These are phyloP conservation scores for Teunomyces pallodes DNA, from an alignment of 805 yeast genomes.

Conservation along the genomic window DNA sequence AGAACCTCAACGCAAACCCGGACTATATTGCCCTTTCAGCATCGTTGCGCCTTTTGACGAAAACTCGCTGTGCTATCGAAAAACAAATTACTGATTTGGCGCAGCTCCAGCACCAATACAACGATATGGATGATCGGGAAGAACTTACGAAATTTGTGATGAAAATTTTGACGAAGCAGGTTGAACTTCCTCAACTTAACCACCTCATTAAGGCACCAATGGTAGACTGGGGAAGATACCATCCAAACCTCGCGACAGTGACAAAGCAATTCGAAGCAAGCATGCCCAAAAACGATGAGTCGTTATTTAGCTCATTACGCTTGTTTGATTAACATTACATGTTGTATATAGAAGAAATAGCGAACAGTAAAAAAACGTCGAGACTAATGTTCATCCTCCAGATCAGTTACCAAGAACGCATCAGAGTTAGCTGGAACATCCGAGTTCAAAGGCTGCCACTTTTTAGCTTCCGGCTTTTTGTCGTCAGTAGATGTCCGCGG, in stretches of 20 bases:
- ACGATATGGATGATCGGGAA: slow-evolving; percentile 14
- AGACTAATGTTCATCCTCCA: slow-evolving; percentile 37
- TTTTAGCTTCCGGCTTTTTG: slow-evolving; percentile 11
- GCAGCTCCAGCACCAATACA: slow-evolving; percentile 21
- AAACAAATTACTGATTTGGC: slow-evolving; percentile 32
- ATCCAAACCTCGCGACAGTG: slow-evolving; percentile 25
- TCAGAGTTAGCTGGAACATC: slow-evolving; percentile 41
- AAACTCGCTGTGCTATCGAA: slow-evolving; percentile 21
- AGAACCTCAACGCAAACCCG: slow-evolving; percentile 25
- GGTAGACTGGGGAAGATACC: slow-evolving; percentile 39
- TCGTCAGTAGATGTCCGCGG: slow-evolving; percentile 3
- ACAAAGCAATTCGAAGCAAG: slow-evolving; percentile 14
- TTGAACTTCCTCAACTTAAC: slow-evolving; percentile 34
- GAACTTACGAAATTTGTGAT: slow-evolving; percentile 32
- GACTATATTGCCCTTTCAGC: slow-evolving; percentile 38
- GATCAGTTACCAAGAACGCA: slow-evolving; percentile 44
- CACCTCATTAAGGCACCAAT: slow-evolving; percentile 32
- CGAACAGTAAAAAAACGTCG: neutral
- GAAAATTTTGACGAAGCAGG: slow-evolving; percentile 31
- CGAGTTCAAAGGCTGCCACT: slow-evolving; percentile 39
- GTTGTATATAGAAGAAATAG: slow-evolving; percentile 5
- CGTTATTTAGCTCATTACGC: slow-evolving; percentile 24
- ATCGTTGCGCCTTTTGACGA: slow-evolving; percentile 27
- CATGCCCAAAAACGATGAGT: slow-evolving; percentile 5
- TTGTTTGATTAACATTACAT: slow-evolving; percentile 17